Conservation (phyloP, 331 rosid species). For the Dryas integrifolia region DNA sequence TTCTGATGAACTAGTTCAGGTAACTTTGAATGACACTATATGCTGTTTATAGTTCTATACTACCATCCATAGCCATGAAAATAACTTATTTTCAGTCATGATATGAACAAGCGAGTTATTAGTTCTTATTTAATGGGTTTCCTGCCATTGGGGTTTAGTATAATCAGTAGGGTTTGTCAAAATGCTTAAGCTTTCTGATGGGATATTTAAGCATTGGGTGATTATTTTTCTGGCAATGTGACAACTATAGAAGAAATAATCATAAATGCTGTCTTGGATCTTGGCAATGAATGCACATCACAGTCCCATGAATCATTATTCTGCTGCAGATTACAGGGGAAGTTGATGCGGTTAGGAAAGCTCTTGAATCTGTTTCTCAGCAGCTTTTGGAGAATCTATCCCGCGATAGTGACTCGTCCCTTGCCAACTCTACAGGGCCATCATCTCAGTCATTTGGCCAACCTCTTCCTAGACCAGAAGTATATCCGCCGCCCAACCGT, state of each 20-base stretch:
- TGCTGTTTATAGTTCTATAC: background rate
- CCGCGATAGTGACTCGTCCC: slow-evolving; percentile 50
- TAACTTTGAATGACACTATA: slow-evolving; percentile 27
- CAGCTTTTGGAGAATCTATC: slow-evolving; percentile 73
- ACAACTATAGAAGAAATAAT: background rate
- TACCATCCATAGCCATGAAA: background rate
- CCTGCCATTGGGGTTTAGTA: background rate
- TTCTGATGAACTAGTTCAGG: slow-evolving; percentile 86
- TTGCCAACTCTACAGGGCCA: slow-evolving; percentile 39
- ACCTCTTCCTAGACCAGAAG: slow-evolving; percentile 33
- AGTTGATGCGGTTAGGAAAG: slow-evolving; percentile 71
- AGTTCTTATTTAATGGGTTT: background rate
- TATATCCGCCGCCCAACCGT: slow-evolving; percentile 38
- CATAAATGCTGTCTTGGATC: background rate
- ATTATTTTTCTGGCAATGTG: background rate
- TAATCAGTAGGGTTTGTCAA: background rate
- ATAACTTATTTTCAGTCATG: background rate
- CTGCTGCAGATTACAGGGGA: slow-evolving; percentile 71
- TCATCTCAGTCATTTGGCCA: slow-evolving; percentile 56
- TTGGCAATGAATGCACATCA: background rate
- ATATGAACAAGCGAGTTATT: background rate
- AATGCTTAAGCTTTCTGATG: background rate
- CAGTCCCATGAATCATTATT: slow-evolving; percentile 10
- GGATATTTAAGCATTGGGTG: background rate
- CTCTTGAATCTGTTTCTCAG: slow-evolving; percentile 63